Evolutionary conservation across 2,329 filamentous ascomycete genomes (phyloP).

Genomic region (Bipolaris bicolor): DNA sequence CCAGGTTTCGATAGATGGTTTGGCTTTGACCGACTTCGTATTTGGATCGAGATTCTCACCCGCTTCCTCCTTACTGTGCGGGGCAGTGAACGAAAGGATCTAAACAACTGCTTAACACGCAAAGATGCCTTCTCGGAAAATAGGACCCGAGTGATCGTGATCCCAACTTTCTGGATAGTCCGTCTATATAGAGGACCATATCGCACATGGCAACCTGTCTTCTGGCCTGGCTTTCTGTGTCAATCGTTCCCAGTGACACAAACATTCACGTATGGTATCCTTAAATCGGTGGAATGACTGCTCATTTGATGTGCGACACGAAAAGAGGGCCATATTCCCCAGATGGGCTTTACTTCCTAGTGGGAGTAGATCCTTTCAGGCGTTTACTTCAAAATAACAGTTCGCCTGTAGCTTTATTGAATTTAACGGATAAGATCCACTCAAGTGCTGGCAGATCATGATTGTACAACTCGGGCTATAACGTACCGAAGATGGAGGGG

Average conservation of each 20-base stretch:
- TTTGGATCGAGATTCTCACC: too few species aligned
- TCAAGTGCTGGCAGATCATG: neutral
- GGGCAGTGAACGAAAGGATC: neutral
- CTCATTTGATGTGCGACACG: neutral
- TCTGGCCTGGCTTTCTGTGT: neutral
- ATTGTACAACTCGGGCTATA: constrained; percentile 12
- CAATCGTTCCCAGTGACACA: neutral
- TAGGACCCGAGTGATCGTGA: constrained; percentile 7
- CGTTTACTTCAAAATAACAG: neutral
- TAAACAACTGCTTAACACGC: constrained; percentile 10
- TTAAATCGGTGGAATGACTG: neutral
- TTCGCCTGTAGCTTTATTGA: constrained; percentile 1
- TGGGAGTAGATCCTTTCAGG: constrained; percentile 15
- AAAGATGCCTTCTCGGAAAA: neutral
- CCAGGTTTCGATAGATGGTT: too few species aligned
- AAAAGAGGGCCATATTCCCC: constrained; percentile 13
- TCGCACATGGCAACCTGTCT: neutral
- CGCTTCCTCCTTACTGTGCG: too few species aligned
- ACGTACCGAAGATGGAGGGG: constrained; percentile 19
- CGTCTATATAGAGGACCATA: neutral
- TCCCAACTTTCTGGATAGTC: neutral
- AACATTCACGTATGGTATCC: constrained; percentile 14
- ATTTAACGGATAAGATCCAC: constrained; percentile 15
- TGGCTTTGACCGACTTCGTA: too few species aligned
- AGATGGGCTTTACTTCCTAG: constrained; percentile 9